Evolutionary conservation across 805 yeast species (phyloP).

Genomic region (Yarrowia bubula): DNA sequence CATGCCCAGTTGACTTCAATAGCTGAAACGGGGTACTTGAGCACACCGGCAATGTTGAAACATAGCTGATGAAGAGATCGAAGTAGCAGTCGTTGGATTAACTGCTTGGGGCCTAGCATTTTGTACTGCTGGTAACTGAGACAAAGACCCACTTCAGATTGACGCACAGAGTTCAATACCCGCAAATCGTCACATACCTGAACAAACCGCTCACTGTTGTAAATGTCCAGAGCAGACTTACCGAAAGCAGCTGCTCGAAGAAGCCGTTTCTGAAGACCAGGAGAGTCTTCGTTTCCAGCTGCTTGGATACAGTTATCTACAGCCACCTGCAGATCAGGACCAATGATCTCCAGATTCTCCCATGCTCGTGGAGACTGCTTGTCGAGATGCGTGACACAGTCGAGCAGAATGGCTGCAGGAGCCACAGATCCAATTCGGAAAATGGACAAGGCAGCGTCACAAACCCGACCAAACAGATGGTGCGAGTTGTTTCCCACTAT

Average conservation of each 20-base stretch:
- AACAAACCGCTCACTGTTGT: slow-evolving; percentile 61
- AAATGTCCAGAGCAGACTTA: slow-evolving; percentile 55
- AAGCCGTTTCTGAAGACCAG: slow-evolving; percentile 74
- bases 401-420: slow-evolving; percentile 78
- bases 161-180: slow-evolving; percentile 67
- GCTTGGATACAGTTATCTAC: slow-evolving; percentile 71
- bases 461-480: slow-evolving; percentile 65
- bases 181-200: slow-evolving; percentile 59
- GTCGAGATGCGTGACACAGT: slow-evolving; percentile 67
- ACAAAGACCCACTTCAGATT: slow-evolving; percentile 63
- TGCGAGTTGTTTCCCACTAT: slow-evolving; percentile 57
- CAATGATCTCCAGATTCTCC: slow-evolving; percentile 61
- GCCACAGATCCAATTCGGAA: slow-evolving; percentile 82
- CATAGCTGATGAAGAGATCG: slow-evolving; percentile 63
- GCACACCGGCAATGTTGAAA: slow-evolving; percentile 55
- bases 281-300: slow-evolving; percentile 72
- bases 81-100: slow-evolving; percentile 57
- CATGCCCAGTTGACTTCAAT: slow-evolving; percentile 82
- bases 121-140: slow-evolving; percentile 58
- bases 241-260: slow-evolving; percentile 85
- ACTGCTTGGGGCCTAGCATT: slow-evolving; percentile 51
- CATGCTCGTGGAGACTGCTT: slow-evolving; percentile 76
- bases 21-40: slow-evolving; percentile 47
- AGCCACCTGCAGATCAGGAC: slow-evolving; percentile 54
- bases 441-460: slow-evolving; percentile 53